phyloP scores from a whole-genome alignment of 2,329 filamentous ascomycete species.

The Fusarium albidum region DNA sequence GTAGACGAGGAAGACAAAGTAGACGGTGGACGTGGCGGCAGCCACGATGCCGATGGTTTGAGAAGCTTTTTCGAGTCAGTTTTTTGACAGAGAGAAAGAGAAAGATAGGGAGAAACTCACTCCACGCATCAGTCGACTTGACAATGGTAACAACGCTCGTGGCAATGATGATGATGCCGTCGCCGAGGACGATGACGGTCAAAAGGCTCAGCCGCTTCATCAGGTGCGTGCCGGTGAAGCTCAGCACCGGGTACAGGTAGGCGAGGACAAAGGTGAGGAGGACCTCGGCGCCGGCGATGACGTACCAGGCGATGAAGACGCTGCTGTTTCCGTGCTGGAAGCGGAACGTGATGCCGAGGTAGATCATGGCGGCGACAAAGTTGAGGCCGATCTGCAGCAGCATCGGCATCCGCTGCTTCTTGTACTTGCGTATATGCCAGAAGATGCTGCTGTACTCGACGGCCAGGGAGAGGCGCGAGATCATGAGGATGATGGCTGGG shows the following conservation, averaged over 20 bases:
- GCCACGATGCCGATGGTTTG: constrained; percentile 52
- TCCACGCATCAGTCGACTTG: constrained; percentile 51
- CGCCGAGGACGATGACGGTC: constrained; percentile 72
- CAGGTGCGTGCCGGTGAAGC: constrained; percentile 69
- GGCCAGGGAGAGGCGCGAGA: constrained; percentile 61
- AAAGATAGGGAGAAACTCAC: constrained; percentile 32
- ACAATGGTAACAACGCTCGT: constrained; percentile 60
- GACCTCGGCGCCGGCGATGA: constrained; percentile 62
- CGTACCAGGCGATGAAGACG: constrained; percentile 58
- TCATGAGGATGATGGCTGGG: constrained; percentile 55
- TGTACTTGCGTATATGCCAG: constrained; percentile 53
- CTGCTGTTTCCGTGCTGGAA: constrained; percentile 47
- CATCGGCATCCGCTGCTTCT: constrained; percentile 47
- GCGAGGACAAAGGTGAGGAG: constrained; percentile 61
- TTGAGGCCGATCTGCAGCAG: constrained; percentile 48
- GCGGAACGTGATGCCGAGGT: constrained; percentile 52
- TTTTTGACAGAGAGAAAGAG: rapidly evolving
- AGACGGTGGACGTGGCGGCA: constrained; percentile 51
- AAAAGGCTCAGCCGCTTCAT: constrained; percentile 70
- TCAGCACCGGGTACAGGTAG: constrained; percentile 62
- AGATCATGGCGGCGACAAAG: constrained; percentile 47
- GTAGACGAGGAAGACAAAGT: constrained; percentile 56
- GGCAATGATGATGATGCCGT: constrained; percentile 68
- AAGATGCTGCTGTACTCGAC: constrained; percentile 61
- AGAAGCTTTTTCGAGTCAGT: constrained; percentile 41